A percentile compares a stretch with the other conserved stretches of the same genome.
Evolutionary conservation across 177 flowering plant genomes (phyloP).

Genomic region (Vitis hybrid): DNA sequence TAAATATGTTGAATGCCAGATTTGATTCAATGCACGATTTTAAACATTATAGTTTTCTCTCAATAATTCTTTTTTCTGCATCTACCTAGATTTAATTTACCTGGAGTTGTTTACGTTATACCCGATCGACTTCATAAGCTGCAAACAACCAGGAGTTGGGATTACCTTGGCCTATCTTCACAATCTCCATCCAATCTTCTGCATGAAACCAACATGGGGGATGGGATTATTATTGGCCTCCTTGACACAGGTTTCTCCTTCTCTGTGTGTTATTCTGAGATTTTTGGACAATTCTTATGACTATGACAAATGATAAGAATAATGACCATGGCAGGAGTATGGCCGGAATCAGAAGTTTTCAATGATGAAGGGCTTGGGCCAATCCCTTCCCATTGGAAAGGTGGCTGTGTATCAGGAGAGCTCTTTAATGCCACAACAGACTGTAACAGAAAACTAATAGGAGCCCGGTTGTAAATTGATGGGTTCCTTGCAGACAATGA

Average conservation of each 20-base stretch:
- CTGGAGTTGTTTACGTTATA: slow-evolving; percentile 45
- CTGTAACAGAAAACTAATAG: slow-evolving; percentile 56
- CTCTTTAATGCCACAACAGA: slow-evolving; percentile 30
- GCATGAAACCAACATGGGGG: slow-evolving; percentile 36
- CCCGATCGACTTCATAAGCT: slow-evolving; percentile 33
- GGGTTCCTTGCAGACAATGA: slow-evolving; percentile 31
- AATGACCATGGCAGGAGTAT: slow-evolving; percentile 31
- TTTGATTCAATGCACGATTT: too few species aligned
- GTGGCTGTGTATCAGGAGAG: slow-evolving; percentile 38
- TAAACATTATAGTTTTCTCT: neutral
- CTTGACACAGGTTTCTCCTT: slow-evolving; percentile 44
- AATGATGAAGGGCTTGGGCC: slow-evolving; percentile 43
- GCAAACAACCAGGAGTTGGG: slow-evolving; percentile 66
- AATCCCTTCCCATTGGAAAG: slow-evolving; percentile 55
- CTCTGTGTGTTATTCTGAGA: slow-evolving; percentile 1
- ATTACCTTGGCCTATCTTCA: slow-evolving; percentile 44
- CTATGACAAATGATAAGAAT: too few species aligned
- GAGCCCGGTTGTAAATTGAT: slow-evolving; percentile 48
- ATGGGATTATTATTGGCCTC: slow-evolving; percentile 47
- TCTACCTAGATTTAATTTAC: slow-evolving; percentile 33
- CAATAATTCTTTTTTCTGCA: too few species aligned
- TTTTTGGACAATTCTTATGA: neutral
- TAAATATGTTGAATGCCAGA: too few species aligned
- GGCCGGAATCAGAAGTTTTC: slow-evolving; percentile 52
- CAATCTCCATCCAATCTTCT: slow-evolving; percentile 22